Evolutionary conservation across 768 basidiomycete species (phyloP).

Genomic region (Boletus coccyginus): DNA sequence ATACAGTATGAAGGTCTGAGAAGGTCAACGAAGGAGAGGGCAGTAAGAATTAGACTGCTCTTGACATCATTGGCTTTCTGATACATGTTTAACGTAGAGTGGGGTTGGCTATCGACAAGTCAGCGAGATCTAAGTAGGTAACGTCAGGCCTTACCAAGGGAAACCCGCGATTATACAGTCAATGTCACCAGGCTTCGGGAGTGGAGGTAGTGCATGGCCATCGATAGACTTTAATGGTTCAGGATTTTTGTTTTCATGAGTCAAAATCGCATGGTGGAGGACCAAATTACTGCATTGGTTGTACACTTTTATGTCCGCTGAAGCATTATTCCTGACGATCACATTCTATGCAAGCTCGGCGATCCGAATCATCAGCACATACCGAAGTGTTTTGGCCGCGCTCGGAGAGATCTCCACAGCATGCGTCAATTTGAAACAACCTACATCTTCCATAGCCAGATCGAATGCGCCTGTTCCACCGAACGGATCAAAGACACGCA

Average conservation of each 20-base stretch:
- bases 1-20: conserved; percentile 41
- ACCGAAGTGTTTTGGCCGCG: conserved; percentile 67
- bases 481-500: conserved; percentile 43
- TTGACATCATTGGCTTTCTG: conserved; percentile 64
- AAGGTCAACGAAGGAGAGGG: conserved; percentile 43
- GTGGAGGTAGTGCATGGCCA: conserved; percentile 39
- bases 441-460: conserved; percentile 52
- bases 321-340: conserved; percentile 45
- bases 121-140: neutral
- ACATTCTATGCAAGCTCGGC: neutral
- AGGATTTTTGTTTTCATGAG: conserved; percentile 39
- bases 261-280: conserved; percentile 56
- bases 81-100: conserved; percentile 72
- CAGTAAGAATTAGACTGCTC: conserved; percentile 65
- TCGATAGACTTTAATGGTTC: conserved; percentile 41
- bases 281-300: conserved; percentile 72
- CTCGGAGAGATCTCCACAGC: conserved; percentile 75
- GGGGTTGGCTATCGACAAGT: conserved; percentile 57
- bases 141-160: conserved; percentile 54
- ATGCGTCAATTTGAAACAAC: conserved; percentile 58
- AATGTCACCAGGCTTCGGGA: conserved; percentile 51
- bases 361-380: conserved; percentile 16
- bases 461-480: conserved; percentile 59
- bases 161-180: conserved; percentile 69
- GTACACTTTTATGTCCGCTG: conserved; percentile 49